Base-by-base conservation (phyloP, 495 filamentous ascomycete species). In the Penicillium dipodomyicola region DNA sequence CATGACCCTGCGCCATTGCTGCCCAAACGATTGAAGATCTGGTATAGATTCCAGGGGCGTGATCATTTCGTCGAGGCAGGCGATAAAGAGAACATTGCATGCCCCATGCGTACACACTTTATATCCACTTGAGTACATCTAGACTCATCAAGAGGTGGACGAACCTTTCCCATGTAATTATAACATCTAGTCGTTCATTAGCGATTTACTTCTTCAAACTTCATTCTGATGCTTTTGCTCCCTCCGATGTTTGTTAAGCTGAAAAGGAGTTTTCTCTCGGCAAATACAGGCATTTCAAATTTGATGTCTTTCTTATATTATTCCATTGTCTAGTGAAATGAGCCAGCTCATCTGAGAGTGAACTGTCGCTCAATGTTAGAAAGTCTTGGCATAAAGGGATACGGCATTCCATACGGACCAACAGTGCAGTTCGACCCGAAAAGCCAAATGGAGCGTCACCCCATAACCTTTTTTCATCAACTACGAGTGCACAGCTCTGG, bases 1-100 rank as follows among this genome's bases (percentile, higher is more conserved):
- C 72, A 84, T 63, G 82, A 85, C 52, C 82, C 82, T 9, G 79
- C 78, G 11, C 82, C 83, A 11, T 65, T 78, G 25, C 63, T 72
- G 39, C 70, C 68, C 23, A 84, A 84, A 68, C 72, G 68, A 35
- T 60, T 85, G 62, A 77, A 70, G 61, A 72, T 85, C 27, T 77
- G 75, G 73, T 85, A 84, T 58, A 61, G 59, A 25, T 83, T 78
- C 60, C 66, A 73, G 56, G 79, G 76, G 4, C 74, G 65, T 46
- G 71, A 76, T 50, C 69, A 76, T 57, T 74, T 66, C 37, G 72
- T 73, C 20, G 77, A 79, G 53, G 76, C 76, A n/a, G 58, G 58
- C 25, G 78, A 80, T 51, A 67, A 71, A 42, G 77, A 78, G 37
- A 77, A 73, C 25, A 42, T 76, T 47, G 49, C 66, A 17, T 77